phyloP scores from a whole-genome alignment of 2,329 filamentous ascomycete species.

The Fusarium oxysporum region DNA sequence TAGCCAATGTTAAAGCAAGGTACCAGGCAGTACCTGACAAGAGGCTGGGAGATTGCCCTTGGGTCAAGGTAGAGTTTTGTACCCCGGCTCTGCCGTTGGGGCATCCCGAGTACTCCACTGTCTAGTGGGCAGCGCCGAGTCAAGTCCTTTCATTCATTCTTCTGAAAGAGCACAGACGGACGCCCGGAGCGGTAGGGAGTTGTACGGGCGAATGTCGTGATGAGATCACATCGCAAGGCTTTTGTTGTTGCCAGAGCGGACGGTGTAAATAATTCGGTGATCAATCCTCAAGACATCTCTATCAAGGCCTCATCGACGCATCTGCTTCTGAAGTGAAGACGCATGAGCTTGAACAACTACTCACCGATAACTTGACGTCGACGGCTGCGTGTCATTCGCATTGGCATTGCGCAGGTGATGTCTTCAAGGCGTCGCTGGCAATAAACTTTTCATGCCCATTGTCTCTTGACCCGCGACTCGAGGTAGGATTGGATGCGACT shows the following conservation, averaged over 20 bases:
- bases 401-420: conserved; percentile 28
- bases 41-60: conserved; percentile 43
- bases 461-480: conserved; percentile 18
- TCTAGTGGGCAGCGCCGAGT: conserved; percentile 43
- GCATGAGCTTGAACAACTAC: not conserved
- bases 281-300: not conserved
- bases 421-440: conserved; percentile 8
- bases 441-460: conserved; percentile 15
- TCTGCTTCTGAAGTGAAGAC: not conserved
- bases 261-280: conserved; percentile 6
- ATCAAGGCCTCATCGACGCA: not conserved
- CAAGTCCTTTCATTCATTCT: conserved; percentile 35
- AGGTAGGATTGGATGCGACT: conserved; percentile 2
- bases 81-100: conserved; percentile 36
- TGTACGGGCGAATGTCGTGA: not conserved
- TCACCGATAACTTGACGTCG: conserved; percentile 29
- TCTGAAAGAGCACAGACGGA: conserved; percentile 32
- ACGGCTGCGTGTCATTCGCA: conserved; percentile 20
- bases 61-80: conserved; percentile 38
- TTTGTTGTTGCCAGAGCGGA: conserved; percentile 6
- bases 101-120: conserved; percentile 33
- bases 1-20: conserved; percentile 18
- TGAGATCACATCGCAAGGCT: conserved; percentile 5
- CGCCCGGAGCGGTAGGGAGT: conserved; percentile 11
- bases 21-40: conserved; percentile 30